Base-by-base conservation (phyloP, 805 yeast genomes). In the Starmerella asiatica region DNA sequence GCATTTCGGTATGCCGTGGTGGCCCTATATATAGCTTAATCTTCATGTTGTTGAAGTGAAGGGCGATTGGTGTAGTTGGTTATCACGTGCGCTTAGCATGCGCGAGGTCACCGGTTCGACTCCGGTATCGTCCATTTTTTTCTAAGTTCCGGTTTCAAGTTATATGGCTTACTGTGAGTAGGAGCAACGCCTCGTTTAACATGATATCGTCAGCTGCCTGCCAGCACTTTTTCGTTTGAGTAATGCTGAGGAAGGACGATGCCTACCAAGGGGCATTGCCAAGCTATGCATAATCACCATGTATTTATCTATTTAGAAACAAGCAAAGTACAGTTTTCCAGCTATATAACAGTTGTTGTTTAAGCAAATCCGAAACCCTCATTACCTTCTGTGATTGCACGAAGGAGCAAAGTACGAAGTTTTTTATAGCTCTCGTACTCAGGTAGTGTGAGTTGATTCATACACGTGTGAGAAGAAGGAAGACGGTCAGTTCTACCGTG, bases 381-480 rank as follows among this genome's bases (percentile, higher is more conserved):
- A 53, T 81, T 79, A 16, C 97, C 97, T 60, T 91, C 98, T 20
- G 85, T 81, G 15, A 91, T 74, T 0, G 98, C 96, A 49, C 81
- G 57, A 48, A 86, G 61, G 46, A 91, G 59, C 1, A 91, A 75
- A 2, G 83, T 79, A 46, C 96, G 71, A 38, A 91, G 67, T 17
- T 81, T 76, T 41, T 84, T 94, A 56, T 88, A 91, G 5, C 80
- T 73, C 39, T 79, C 93, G 60, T 91, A 91, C 19, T 84, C 91
- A 0, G 99, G 99, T 38, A 91, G 63, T 56, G 84, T 94, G 43
- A 91, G 68, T 61, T 88, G 97, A 61, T 91, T 91, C 67, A 86
- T 88, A 60, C 99, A 91, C 3, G 97, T 91, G 57, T 91, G 98
- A 0, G 96, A 83, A 0, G 94, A 77, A 2, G 99, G 99, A 43